Percentiles rank a stretch among this genome's conserved stretches.
These are phyloP conservation scores for Dryas alaskensis DNA, from an alignment of 306 rosid genomes.

Conservation along the genomic window DNA sequence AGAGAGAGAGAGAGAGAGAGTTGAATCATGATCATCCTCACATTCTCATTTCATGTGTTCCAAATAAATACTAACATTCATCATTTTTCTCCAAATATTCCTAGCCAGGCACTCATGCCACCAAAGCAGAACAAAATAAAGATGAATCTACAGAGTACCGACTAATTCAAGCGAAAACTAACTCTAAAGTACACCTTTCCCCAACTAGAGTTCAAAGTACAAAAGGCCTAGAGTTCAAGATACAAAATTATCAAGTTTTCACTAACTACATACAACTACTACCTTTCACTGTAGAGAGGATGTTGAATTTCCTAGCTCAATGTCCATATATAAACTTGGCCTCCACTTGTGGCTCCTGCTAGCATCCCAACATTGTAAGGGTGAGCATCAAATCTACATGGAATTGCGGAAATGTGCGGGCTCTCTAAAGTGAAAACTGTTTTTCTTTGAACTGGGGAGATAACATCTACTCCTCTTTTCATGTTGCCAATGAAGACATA, in stretches of 20 bases:
- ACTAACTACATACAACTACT: background rate
- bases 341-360: slow-evolving; percentile 52
- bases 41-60: no score
- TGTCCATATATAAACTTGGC: slow-evolving; percentile 51
- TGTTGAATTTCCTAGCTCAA: background rate
- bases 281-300: background rate
- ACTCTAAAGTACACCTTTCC: no score
- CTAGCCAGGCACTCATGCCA: no score
- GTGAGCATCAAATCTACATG: slow-evolving; percentile 72
- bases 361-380: slow-evolving; percentile 46
- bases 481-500: slow-evolving; percentile 69
- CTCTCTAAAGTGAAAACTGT: slow-evolving; percentile 52
- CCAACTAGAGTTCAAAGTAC: no score
- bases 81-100: no score
- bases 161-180: no score
- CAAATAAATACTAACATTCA: no score
- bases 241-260: background rate
- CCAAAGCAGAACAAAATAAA: no score
- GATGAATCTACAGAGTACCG: no score
- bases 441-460: slow-evolving; percentile 48
- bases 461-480: slow-evolving; percentile 75
- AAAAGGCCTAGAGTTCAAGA: background rate
- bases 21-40: no score
- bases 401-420: slow-evolving; percentile 67
- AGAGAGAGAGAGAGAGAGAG: no score